phyloP scores from a whole-genome alignment of 257 asterid genomes.

The Fraxinus excelsior region DNA sequence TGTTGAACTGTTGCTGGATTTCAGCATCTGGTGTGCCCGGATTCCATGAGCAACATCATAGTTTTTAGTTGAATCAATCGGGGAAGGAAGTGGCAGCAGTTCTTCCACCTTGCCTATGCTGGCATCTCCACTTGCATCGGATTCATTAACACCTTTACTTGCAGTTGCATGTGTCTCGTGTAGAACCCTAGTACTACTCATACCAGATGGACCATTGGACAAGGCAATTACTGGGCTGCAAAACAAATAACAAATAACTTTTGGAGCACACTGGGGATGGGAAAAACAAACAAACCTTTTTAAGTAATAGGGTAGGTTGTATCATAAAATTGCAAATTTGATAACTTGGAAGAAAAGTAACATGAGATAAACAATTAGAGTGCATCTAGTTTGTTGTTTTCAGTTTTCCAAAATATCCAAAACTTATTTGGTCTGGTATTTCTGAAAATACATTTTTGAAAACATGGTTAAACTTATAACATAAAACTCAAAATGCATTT shows the following conservation, averaged over 20 bases:
- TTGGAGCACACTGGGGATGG: slow-evolving; percentile 7
- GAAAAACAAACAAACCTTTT: not conserved
- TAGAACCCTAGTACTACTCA: slow-evolving; percentile 34
- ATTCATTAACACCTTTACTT: slow-evolving; percentile 27
- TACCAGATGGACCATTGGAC: slow-evolving; percentile 51
- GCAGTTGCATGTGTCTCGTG: slow-evolving; percentile 36
- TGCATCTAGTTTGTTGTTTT: too few species aligned
- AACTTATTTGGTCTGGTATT: too few species aligned
- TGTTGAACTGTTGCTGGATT: slow-evolving; percentile 30
- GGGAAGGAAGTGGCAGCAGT: slow-evolving; percentile 32
- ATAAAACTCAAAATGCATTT: too few species aligned
- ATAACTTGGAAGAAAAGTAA: slow-evolving; percentile 7
- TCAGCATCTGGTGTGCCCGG: slow-evolving; percentile 36
- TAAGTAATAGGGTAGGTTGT: slow-evolving; percentile 5
- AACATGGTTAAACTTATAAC: too few species aligned
- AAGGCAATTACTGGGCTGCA: slow-evolving; percentile 54
- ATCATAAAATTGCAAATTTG: slow-evolving; percentile 8
- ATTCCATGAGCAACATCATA: slow-evolving; percentile 25
- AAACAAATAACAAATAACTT: slow-evolving; percentile 30
- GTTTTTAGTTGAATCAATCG: slow-evolving; percentile 35
- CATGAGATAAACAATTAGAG: slow-evolving; percentile 5
- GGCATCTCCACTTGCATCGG: slow-evolving; percentile 27
- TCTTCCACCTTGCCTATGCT: slow-evolving; percentile 39
- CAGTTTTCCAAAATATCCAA: too few species aligned
- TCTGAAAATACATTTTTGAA: too few species aligned